Percentiles rank a stretch among this genome's conserved stretches.
Conservation (phyloP, 768 basidiomycete genomes). For the Lactarius hengduanensis region DNA sequence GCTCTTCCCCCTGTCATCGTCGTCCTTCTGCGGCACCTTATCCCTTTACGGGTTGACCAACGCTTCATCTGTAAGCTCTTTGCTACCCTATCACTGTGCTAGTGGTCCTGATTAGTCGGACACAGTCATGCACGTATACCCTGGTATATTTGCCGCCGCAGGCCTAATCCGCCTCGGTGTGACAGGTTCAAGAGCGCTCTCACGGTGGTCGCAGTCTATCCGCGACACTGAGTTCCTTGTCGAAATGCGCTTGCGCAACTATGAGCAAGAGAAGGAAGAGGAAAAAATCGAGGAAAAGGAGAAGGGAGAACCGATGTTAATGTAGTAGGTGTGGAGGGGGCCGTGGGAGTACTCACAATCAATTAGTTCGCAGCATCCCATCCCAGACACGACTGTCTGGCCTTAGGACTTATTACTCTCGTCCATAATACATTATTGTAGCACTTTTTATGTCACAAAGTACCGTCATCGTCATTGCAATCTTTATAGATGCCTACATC, state of each 20-base stretch:
- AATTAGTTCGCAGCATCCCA: neutral
- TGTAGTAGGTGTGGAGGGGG: neutral
- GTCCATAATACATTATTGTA: constrained; percentile 15
- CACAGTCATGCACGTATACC: constrained; percentile 56
- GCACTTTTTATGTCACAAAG: constrained; percentile 11
- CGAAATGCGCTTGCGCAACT: constrained; percentile 79
- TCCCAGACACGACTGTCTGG: neutral
- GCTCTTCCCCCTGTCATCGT: constrained; percentile 55
- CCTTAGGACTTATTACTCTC: neutral
- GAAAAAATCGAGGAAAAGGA: constrained; percentile 20
- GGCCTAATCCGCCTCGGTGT: constrained; percentile 49
- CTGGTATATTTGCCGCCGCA: constrained; percentile 63
- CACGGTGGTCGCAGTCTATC: constrained; percentile 74
- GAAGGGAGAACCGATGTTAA: neutral
- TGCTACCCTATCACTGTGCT: constrained; percentile 42
- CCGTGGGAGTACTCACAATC: neutral
- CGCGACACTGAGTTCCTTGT: constrained; percentile 87
- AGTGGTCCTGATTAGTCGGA: constrained; percentile 26
- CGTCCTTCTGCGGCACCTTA: constrained; percentile 43
- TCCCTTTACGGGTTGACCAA: constrained; percentile 41
- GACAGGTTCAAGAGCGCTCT: constrained; percentile 46
- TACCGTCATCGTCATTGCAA: neutral
- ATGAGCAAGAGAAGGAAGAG: constrained; percentile 42
- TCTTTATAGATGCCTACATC: neutral
- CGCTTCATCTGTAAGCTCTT: constrained; percentile 63